Evolutionary conservation across 495 filamentous ascomycete genomes (phyloP), one percentile per base, ranked within the genome.

Genomic region (Recurvomyces mirabilis): DNA sequence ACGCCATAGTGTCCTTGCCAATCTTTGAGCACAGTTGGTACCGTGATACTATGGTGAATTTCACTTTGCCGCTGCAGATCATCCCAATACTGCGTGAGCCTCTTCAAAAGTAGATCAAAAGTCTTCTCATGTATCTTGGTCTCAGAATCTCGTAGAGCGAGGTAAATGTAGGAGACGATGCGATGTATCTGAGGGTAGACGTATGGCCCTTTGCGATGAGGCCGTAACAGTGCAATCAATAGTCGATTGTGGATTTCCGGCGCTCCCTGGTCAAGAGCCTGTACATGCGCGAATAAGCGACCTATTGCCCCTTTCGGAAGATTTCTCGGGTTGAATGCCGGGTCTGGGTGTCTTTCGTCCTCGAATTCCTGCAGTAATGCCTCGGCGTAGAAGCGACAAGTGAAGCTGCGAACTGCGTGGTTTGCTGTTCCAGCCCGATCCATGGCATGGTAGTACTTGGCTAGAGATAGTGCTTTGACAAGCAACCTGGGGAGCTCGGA

Each of bases 1-100:
- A 40, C 24, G 7, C 48, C 50, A 37, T 62, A 29, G 30, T 46
- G 48, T 15, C 23, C 22, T 14, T 35, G 40, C 46, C 49, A 56
- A 24, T 61, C 58, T 1, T 31, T 45, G 26, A 17, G 38, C 24
- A 51, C 28, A 43, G 23, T 42, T 9, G 28, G 21, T 5, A 49
- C 32, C 1, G n/a, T 22, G 18, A 49, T n/a, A 31, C 26, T 53
- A 14, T 31, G 25, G 20, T 30, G 20, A 11, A 10, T 11, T 41
- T 25, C 35, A 26, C 19, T 23, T n/a, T 26, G 26, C 9, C 11
- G 2, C 28, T 24, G 25, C 14, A 36, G 3, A 3, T 1, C 7
- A 3, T 25, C 24, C 20, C 23, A 37, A 17, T 43, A 37, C 3
- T 19, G 7, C 6, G 30, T 38, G 10, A 51, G 34, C 17, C 25